These are phyloP conservation scores for Globisporangium solare DNA, from an alignment of 352 stramenopile genomes.

Conservation along the genomic window DNA sequence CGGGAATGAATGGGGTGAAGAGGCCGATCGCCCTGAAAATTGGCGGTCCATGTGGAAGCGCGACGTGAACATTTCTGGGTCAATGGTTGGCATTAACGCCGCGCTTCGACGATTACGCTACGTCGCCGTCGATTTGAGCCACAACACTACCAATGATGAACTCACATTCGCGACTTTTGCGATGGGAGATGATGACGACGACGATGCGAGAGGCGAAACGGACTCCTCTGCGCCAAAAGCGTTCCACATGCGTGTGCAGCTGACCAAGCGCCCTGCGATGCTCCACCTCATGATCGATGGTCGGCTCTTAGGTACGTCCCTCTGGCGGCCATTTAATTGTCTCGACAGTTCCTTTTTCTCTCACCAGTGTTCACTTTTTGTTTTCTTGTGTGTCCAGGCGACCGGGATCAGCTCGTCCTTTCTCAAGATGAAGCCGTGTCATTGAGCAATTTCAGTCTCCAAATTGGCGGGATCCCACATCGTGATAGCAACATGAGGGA, in stretches of 20 bases:
- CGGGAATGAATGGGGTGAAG: neutral
- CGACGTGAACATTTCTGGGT: slow-evolving; percentile 4
- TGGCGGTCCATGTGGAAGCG: slow-evolving; percentile 6
- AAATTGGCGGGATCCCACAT: neutral
- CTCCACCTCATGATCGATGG: slow-evolving; percentile 1
- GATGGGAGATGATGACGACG: neutral
- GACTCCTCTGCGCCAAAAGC: neutral
- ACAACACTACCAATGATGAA: neutral
- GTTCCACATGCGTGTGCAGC: slow-evolving; percentile 1
- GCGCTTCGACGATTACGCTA: slow-evolving; percentile 10
- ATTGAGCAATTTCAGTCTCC: slow-evolving; percentile 8
- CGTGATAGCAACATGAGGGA: neutral
- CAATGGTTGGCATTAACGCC: slow-evolving; percentile 2
- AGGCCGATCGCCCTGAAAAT: neutral
- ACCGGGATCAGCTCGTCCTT: neutral
- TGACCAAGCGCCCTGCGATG: slow-evolving; percentile 3
- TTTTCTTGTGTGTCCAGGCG: neutral
- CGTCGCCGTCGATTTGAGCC: neutral
- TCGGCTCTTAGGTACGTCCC: slow-evolving; percentile 3
- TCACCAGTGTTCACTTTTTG: neutral
- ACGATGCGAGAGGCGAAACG: neutral
- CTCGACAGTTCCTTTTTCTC: neutral
- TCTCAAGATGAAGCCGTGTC: slow-evolving; percentile 1
- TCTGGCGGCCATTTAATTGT: too few species aligned
- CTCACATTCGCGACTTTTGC: slow-evolving; percentile 7